phyloP scores from a whole-genome alignment of 2,329 filamentous ascomycete species.

The Alternaria triticimaculans region DNA sequence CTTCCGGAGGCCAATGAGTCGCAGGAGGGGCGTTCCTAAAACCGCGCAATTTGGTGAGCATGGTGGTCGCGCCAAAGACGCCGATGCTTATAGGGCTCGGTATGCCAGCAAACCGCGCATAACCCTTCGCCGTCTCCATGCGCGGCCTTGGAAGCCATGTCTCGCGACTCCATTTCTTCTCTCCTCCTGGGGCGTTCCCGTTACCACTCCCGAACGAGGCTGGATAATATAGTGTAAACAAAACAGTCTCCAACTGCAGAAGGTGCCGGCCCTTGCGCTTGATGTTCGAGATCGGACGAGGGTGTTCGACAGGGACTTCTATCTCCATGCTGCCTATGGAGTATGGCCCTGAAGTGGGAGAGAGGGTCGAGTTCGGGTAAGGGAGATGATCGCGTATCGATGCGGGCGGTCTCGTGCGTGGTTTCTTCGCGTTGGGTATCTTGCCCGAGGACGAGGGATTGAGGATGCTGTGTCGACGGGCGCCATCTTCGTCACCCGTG shows the following conservation, averaged over 20 bases:
- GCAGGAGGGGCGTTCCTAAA: conserved; percentile 67
- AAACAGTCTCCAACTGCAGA: conserved; percentile 64
- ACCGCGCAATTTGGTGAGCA: conserved; percentile 70
- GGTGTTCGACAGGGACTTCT: conserved; percentile 58
- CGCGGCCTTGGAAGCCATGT: conserved; percentile 69
- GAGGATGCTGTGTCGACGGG: conserved; percentile 25
- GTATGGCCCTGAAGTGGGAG: conserved; percentile 61
- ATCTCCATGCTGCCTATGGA: conserved; percentile 59
- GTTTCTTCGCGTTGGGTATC: conserved; percentile 55
- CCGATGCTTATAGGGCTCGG: conserved; percentile 55
- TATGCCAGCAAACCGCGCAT: conserved; percentile 66
- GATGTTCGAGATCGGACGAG: conserved; percentile 59
- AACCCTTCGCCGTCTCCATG: conserved; percentile 63
- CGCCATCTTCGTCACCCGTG: conserved; percentile 29
- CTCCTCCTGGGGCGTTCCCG: conserved; percentile 49
- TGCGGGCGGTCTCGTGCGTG: conserved; percentile 56
- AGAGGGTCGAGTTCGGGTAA: conserved; percentile 54
- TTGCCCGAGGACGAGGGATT: conserved; percentile 28
- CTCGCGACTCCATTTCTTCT: conserved; percentile 59
- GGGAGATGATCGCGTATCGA: conserved; percentile 57
- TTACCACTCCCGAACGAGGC: conserved; percentile 55
- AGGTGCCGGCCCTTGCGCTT: conserved; percentile 56
- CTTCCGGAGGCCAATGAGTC: conserved; percentile 59
- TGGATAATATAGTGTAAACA: conserved; percentile 72
- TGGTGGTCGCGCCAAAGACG: conserved; percentile 63